Percentiles rank a stretch among this genome's conserved stretches.
phyloP scores from a whole-genome alignment of 495 filamentous ascomycete genomes.

The Parmelia sp. region DNA sequence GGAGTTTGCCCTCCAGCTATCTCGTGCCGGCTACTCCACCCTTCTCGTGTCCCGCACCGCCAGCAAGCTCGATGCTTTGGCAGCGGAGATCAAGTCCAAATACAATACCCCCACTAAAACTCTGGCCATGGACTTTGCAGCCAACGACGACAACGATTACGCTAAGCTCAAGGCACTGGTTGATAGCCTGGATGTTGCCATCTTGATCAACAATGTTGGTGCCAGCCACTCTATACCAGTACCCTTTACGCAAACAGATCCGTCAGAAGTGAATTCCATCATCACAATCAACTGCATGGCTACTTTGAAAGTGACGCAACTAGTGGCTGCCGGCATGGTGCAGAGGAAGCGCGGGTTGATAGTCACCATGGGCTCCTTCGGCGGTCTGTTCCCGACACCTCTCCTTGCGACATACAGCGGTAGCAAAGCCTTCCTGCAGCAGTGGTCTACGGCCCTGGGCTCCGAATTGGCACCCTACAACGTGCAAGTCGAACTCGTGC shows the following conservation, averaged over 20 bases:
- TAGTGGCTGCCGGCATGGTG: slow-evolving; percentile 79
- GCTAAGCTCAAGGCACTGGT: slow-evolving; percentile 59
- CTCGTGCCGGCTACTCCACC: slow-evolving; percentile 85
- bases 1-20: slow-evolving; percentile 87
- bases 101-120: slow-evolving; percentile 60
- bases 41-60: slow-evolving; percentile 89
- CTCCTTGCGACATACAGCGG: slow-evolving; percentile 95
- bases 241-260: slow-evolving; percentile 71
- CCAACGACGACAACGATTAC: slow-evolving; percentile 71
- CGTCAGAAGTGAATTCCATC: slow-evolving; percentile 77
- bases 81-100: slow-evolving; percentile 62
- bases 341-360: slow-evolving; percentile 79
- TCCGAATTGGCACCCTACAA: slow-evolving; percentile 73
- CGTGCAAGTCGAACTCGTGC: slow-evolving; percentile 76
- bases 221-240: slow-evolving; percentile 88
- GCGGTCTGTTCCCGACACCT: slow-evolving; percentile 82
- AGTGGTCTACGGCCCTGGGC: slow-evolving; percentile 85
- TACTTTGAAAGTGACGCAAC: slow-evolving; percentile 78
- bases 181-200: slow-evolving; percentile 67
- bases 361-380: slow-evolving; percentile 95
- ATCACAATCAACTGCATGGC: slow-evolving; percentile 89
- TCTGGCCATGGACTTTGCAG: slow-evolving; percentile 85
- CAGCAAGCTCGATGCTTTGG: slow-evolving; percentile 75
- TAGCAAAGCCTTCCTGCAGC: slow-evolving; percentile 95
- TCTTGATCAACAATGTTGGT: slow-evolving; percentile 97